Evolutionary conservation across 176 grass and related monocot genomes (phyloP).

Genomic region (Hyparrhenia diplandra): DNA sequence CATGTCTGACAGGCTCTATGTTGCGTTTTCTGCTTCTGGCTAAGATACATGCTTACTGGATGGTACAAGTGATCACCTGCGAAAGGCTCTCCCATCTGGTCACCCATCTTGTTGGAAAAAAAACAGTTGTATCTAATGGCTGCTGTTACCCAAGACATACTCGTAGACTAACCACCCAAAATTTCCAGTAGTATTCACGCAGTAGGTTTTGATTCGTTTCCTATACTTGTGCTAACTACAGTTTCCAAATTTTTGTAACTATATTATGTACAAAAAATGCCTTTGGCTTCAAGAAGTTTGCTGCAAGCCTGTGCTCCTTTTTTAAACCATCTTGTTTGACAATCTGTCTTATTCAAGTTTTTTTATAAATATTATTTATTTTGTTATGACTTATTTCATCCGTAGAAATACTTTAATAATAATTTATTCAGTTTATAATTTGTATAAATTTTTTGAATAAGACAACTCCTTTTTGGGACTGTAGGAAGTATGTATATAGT

Average conservation of each 20-base stretch:
- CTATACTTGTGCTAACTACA: conserved; percentile 16
- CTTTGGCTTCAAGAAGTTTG: neutral
- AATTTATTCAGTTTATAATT: too few relatives aligned
- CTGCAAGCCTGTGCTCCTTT: neutral
- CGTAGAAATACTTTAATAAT: too few relatives aligned
- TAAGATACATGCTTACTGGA: conserved; percentile 85
- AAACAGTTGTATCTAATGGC: neutral
- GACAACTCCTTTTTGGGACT: too few relatives aligned
- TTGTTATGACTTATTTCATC: too few relatives aligned
- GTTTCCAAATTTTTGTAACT: neutral
- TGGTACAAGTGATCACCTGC: conserved; percentile 82
- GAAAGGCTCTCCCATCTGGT: neutral
- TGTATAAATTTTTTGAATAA: too few relatives aligned
- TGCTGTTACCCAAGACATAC: neutral
- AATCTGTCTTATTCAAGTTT: too few relatives aligned
- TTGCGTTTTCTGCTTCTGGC: conserved; percentile 79
- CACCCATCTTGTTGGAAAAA: neutral
- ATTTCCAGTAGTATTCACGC: neutral
- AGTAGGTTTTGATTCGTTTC: neutral
- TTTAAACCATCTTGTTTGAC: neutral
- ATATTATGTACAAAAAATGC: conserved; percentile 7
- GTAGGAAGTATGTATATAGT: too few relatives aligned
- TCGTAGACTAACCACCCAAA: neutral
- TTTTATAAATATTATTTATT: neutral
- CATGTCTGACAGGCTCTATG: conserved; percentile 63